These are phyloP conservation scores for Cutaneotrichosporon spelunceum DNA, from an alignment of 1,284 basidiomycete genomes.

Conservation along the genomic window DNA sequence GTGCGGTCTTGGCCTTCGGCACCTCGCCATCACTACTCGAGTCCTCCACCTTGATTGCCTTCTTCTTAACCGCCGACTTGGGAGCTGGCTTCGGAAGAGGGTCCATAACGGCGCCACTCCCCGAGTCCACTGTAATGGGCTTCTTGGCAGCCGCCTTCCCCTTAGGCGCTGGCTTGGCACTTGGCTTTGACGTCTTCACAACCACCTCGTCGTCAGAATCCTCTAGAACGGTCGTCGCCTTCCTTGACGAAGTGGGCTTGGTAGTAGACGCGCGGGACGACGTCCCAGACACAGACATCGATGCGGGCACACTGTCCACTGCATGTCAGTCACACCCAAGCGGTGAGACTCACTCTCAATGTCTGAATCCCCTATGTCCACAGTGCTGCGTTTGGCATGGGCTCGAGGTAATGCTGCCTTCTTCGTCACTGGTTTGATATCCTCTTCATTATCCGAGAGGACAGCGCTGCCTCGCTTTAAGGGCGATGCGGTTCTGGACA, in stretches of 20 bases:
- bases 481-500: conserved; percentile 23
- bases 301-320: conserved; percentile 37
- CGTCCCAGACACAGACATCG: conserved; percentile 28
- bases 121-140: background rate
- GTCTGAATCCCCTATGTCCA: conserved; percentile 59
- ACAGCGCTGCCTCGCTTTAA: conserved; percentile 25
- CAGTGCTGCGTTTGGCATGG: conserved; percentile 54
- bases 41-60: conserved; percentile 7
- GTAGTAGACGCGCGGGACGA: conserved; percentile 10
- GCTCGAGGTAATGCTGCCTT: conserved; percentile 17
- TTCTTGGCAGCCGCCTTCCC: conserved; percentile 4
- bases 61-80: conserved; percentile 8
- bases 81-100: conserved; percentile 16
- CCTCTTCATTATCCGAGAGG: conserved; percentile 31
- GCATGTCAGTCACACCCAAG: background rate
- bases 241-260: conserved; percentile 19
- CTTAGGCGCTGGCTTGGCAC: conserved; percentile 9
- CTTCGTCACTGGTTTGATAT: conserved; percentile 34
- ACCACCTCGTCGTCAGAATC: conserved; percentile 22
- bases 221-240: conserved; percentile 30
- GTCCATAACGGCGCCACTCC: background rate
- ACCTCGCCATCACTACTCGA: conserved; percentile 8
- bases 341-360: conserved; percentile 52
- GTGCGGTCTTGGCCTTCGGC: conserved; percentile 11
- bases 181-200: conserved; percentile 16